Conservation (phyloP, 2,329 filamentous ascomycete species). For the Sclerotinia glacialis region DNA sequence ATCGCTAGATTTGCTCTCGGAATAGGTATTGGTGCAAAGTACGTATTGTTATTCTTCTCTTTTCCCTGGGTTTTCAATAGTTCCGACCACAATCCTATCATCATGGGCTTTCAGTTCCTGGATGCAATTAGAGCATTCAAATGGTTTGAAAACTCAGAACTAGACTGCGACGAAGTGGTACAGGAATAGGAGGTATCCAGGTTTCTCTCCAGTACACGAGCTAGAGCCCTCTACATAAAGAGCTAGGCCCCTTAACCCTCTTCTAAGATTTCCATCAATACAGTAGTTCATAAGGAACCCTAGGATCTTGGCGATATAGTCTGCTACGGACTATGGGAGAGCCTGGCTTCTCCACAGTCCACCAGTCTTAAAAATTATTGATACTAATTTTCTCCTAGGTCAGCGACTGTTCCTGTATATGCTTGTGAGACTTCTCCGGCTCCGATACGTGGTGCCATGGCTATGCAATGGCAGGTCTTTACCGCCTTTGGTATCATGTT, state of each 20-base stretch:
- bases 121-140: no score
- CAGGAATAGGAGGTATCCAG: no score
- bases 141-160: no score
- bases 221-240: no score
- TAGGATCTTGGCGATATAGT: not conserved
- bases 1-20: conserved; percentile 68
- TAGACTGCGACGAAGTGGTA: no score
- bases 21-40: conserved; percentile 68
- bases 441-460: conserved; percentile 62
- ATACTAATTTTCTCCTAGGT: conserved; percentile 1
- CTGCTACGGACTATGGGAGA: not conserved
- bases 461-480: conserved; percentile 68
- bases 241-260: no score
- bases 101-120: no score
- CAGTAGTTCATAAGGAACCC: no score
- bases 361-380: not conserved
- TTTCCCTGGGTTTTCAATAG: not conserved
- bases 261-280: no score
- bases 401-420: conserved; percentile 67
- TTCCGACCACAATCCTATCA: no score
- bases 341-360: not conserved
- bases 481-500: conserved; percentile 52
- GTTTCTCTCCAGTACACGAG: no score
- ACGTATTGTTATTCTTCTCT: not conserved
- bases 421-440: conserved; percentile 66